phyloP scores from a whole-genome alignment of 306 rosid species.

The Bauhinia variegata region DNA sequence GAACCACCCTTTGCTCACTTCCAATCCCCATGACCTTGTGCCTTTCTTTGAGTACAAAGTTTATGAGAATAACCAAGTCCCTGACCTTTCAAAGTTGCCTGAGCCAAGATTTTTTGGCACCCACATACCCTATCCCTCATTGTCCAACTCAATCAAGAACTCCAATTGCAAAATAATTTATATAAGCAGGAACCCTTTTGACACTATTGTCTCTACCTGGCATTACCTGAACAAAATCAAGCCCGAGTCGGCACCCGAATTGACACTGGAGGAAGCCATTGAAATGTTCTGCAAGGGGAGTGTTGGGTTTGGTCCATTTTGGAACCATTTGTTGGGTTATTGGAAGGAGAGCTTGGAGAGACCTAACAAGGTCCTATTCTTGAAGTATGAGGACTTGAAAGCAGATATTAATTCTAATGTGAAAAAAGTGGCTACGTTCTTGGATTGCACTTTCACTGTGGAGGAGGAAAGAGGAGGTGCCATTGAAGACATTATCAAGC shows the following conservation, averaged over 20 bases:
- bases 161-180: conserved; percentile 38
- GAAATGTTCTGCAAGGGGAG: conserved; percentile 47
- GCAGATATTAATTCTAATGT: conserved; percentile 27
- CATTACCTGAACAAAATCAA: conserved; percentile 25
- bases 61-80: conserved; percentile 34
- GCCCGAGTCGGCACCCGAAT: not conserved
- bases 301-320: conserved; percentile 46
- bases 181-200: conserved; percentile 50
- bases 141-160: conserved; percentile 32
- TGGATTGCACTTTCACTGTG: conserved; percentile 28
- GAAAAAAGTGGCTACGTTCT: conserved; percentile 41
- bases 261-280: conserved; percentile 39
- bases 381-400: conserved; percentile 50
- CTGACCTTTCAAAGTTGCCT: conserved; percentile 38
- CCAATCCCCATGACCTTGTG: conserved; percentile 61
- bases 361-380: conserved; percentile 45
- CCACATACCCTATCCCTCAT: conserved; percentile 44
- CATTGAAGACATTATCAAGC: conserved; percentile 37
- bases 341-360: conserved; percentile 49
- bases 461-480: conserved; percentile 55
- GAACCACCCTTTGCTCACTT: conserved; percentile 52
- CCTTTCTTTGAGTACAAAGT: conserved; percentile 52
- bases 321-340: conserved; percentile 54
- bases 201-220: conserved; percentile 51
- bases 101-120: conserved; percentile 52